Percentiles rank a stretch among this genome's conserved stretches.
phyloP scores from a whole-genome alignment of 176 grass and related monocot genomes.

The Tuctoria greenei region DNA sequence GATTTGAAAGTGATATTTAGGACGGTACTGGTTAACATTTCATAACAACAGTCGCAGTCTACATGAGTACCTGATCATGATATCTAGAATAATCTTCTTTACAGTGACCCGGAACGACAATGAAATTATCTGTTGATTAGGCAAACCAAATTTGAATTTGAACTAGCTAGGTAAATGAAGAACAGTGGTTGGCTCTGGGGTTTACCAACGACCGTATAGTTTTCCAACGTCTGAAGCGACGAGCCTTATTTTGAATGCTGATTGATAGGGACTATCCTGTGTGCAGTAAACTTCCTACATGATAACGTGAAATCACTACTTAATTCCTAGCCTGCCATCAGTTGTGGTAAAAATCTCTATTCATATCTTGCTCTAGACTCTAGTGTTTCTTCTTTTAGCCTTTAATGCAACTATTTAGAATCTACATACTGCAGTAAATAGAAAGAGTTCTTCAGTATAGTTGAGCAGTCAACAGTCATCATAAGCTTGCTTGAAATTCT shows the following conservation, averaged over 20 bases:
- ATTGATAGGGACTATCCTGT: background rate
- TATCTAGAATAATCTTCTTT: conserved; percentile 29
- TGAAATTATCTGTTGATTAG: conserved; percentile 19
- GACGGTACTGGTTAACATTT: background rate
- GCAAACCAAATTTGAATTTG: conserved; percentile 10
- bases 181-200: background rate
- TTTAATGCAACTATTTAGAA: background rate
- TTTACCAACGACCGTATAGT: background rate
- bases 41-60: background rate
- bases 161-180: background rate
- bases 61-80: background rate
- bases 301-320: background rate
- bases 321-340: background rate
- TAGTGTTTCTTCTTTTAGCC: background rate
- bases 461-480: background rate
- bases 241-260: background rate
- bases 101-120: background rate
- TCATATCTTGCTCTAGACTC: background rate
- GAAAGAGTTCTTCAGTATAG: no score
- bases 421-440: background rate
- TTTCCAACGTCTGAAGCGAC: background rate
- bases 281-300: background rate
- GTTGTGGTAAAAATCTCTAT: background rate
- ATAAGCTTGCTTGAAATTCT: background rate
- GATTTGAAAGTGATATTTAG: background rate